These are phyloP conservation scores for Inosperma sp. DNA, from an alignment of 768 basidiomycete species.

Conservation along the genomic window DNA sequence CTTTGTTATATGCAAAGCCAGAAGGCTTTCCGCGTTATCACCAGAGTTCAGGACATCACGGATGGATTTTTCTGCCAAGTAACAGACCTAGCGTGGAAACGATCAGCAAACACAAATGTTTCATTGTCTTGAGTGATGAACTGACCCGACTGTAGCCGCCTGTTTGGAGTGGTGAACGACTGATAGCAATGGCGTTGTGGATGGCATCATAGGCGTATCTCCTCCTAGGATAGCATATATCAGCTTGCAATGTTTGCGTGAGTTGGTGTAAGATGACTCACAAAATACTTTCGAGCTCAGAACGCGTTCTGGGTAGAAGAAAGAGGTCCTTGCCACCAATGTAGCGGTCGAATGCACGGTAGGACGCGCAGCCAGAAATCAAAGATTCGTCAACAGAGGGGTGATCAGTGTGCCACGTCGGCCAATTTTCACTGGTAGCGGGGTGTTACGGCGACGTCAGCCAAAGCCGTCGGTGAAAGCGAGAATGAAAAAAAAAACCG, in stretches of 20 bases:
- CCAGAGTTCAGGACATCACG: slow-evolving; percentile 60
- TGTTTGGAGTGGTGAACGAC: slow-evolving; percentile 56
- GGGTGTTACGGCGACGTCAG: slow-evolving; percentile 20
- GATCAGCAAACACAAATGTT: slow-evolving; percentile 6
- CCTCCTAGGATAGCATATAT: slow-evolving; percentile 39
- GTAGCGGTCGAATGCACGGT: slow-evolving; percentile 72
- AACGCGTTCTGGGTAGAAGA: slow-evolving; percentile 58
- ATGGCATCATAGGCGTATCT: slow-evolving; percentile 77
- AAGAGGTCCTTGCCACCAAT: slow-evolving; percentile 68
- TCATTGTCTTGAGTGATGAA: slow-evolving; percentile 3
- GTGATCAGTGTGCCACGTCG: slow-evolving; percentile 66
- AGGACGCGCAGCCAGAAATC: slow-evolving; percentile 75
- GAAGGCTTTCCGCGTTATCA: slow-evolving; percentile 61
- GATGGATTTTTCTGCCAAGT: slow-evolving; percentile 68
- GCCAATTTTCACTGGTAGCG: slow-evolving; percentile 55
- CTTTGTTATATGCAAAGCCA: slow-evolving; percentile 52
- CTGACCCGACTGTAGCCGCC: slow-evolving; percentile 48
- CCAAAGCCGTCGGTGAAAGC: not conserved
- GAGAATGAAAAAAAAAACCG: slow-evolving; percentile 21
- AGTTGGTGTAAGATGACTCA: slow-evolving; percentile 32
- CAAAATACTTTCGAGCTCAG: slow-evolving; percentile 70
- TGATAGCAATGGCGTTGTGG: slow-evolving; percentile 72
- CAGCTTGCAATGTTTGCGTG: slow-evolving; percentile 10
- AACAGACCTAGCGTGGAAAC: slow-evolving; percentile 48
- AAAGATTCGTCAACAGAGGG: slow-evolving; percentile 68